phyloP scores from a whole-genome alignment of 192 early-diverging fungal genomes.

The Radiomyces spectabilis region DNA sequence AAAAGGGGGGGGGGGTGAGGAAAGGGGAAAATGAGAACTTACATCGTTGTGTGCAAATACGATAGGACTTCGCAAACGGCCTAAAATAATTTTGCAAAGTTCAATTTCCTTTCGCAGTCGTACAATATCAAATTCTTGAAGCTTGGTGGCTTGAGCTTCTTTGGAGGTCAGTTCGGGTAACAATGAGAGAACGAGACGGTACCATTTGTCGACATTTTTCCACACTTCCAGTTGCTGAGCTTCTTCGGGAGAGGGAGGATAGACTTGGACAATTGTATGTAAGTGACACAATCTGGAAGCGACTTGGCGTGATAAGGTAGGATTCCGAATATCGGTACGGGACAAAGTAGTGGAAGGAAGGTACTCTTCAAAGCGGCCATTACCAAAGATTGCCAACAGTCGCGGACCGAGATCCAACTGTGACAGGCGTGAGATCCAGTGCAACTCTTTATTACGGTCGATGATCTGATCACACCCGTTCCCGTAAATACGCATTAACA shows the following conservation, averaged over 20 bases:
- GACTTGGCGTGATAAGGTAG: conserved; percentile 58
- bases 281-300: conserved; percentile 62
- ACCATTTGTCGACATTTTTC: conserved; percentile 61
- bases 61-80: conserved; percentile 44
- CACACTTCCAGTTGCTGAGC: conserved; percentile 52
- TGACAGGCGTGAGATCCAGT: conserved; percentile 67
- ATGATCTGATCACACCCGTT: conserved; percentile 70
- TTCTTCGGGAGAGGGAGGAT: conserved; percentile 37
- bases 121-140: conserved; percentile 37
- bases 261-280: conserved; percentile 63
- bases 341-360: conserved; percentile 68
- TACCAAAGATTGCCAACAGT: conserved; percentile 69
- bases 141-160: neutral
- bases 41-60: conserved; percentile 91
- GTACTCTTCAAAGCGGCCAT: conserved; percentile 83
- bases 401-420: conserved; percentile 65
- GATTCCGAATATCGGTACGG: conserved; percentile 58
- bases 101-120: conserved; percentile 44
- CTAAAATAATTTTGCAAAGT: conserved; percentile 29
- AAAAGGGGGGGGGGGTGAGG: no score
- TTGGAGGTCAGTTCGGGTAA: neutral
- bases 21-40: no score
- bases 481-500: conserved; percentile 74
- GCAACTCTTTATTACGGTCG: conserved; percentile 73
- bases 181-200: conserved; percentile 31